Evolutionary conservation across 768 basidiomycete species (phyloP).

Genomic region (Leccinum variicolor): DNA sequence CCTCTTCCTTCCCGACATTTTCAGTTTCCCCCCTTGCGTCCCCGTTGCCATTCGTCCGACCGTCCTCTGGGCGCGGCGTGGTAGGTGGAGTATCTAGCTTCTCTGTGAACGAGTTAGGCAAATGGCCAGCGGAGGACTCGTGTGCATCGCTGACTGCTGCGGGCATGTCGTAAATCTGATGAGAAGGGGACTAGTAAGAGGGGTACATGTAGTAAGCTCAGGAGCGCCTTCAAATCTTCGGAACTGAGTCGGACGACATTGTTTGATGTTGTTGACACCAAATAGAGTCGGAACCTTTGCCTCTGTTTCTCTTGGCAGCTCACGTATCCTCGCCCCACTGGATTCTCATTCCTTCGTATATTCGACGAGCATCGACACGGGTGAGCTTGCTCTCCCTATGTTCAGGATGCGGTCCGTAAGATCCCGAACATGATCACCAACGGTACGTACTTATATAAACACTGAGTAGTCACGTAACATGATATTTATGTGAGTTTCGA

Average conservation of each 20-base stretch:
- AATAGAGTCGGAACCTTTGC: too few relatives aligned
- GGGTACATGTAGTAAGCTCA: slow-evolving; percentile 9
- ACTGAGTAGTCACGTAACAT: too few relatives aligned
- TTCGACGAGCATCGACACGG: too few relatives aligned
- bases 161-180: slow-evolving; percentile 9
- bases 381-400: too few relatives aligned
- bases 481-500: too few relatives aligned
- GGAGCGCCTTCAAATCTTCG: neutral
- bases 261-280: slow-evolving; percentile 15
- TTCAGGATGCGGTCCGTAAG: too few relatives aligned
- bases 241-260: neutral
- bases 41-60: slow-evolving; percentile 20
- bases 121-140: neutral
- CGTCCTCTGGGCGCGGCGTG: neutral
- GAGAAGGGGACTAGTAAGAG: neutral
- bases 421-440: too few relatives aligned
- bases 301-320: too few relatives aligned
- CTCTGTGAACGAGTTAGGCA: neutral
- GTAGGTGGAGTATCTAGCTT: slow-evolving; percentile 1
- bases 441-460: too few relatives aligned
- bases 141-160: neutral
- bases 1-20: slow-evolving; percentile 3
- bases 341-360: too few relatives aligned
- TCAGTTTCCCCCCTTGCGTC: neutral
- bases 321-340: too few relatives aligned